Conservation (phyloP, 1,284 basidiomycete species). For the Ustilago tritici region DNA sequence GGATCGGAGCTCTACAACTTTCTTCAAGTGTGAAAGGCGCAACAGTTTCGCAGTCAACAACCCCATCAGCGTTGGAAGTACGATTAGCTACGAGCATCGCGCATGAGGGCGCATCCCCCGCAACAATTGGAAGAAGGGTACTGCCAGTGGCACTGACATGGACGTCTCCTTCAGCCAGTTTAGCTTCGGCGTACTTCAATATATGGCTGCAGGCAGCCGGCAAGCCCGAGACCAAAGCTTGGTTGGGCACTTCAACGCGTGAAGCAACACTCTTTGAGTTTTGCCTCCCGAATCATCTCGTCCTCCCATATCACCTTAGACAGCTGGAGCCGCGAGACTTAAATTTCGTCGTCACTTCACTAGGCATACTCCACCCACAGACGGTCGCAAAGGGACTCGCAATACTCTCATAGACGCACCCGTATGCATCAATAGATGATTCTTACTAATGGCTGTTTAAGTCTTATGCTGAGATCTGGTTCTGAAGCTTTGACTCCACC, state of each 20-base stretch:
- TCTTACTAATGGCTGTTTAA: neutral
- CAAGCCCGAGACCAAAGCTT: constrained; percentile 14
- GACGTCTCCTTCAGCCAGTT: neutral
- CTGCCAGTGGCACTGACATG: constrained; percentile 14
- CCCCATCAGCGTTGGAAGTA: constrained; percentile 5
- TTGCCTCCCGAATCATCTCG: constrained; percentile 17
- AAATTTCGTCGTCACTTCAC: constrained; percentile 26
- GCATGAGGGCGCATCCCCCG: neutral
- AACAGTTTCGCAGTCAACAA: neutral
- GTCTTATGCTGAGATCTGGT: constrained; percentile 21
- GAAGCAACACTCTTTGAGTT: constrained; percentile 37
- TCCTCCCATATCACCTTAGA: constrained; percentile 4
- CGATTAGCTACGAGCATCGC: constrained; percentile 1
- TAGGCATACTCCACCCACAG: neutral
- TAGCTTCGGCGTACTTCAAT: constrained; percentile 17
- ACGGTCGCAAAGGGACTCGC: constrained; percentile 9
- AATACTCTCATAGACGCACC: neutral
- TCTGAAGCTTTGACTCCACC: constrained; percentile 43
- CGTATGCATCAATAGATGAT: neutral
- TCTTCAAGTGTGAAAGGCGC: neutral
- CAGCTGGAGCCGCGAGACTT: neutral
- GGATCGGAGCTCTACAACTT: constrained; percentile 33
- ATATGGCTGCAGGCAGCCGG: constrained; percentile 27
- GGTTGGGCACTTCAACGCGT: constrained; percentile 44
- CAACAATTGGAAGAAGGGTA: neutral